Conservation (phyloP, 2,329 filamentous ascomycete genomes). For the Aspergillus udagawae region DNA sequence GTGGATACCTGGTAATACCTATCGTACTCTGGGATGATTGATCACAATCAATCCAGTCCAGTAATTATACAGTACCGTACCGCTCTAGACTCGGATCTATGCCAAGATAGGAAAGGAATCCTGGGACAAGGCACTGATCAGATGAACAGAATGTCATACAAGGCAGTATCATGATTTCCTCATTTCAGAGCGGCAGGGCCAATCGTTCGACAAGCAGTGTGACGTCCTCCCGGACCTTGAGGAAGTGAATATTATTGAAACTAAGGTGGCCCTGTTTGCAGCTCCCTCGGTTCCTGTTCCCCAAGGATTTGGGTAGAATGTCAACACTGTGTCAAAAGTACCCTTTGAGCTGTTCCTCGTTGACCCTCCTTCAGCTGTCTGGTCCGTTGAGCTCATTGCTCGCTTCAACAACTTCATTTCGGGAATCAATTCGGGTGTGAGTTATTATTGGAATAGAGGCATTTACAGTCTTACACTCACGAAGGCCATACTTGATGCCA, state of each 20-base stretch:
- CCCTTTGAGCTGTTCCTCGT: not conserved
- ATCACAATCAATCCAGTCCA: not conserved
- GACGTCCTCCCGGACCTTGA: conserved; percentile 6
- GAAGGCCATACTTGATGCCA: too few species aligned
- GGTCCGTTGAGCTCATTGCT: not conserved
- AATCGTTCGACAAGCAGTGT: conserved; percentile 14
- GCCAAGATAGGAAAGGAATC: not conserved
- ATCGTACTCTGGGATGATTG: too few species aligned
- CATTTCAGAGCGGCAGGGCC: conserved; percentile 9
- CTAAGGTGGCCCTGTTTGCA: not conserved
- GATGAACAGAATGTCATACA: conserved; percentile 17
- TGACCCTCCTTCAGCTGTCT: not conserved
- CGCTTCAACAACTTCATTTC: not conserved
- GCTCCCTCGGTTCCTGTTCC: not conserved
- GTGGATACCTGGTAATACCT: not conserved
- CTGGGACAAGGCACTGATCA: conserved; percentile 11
- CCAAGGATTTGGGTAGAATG: not conserved
- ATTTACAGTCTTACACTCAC: too few species aligned
- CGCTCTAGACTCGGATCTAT: not conserved
- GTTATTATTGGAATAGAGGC: not conserved
- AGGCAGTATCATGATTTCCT: conserved; percentile 8
- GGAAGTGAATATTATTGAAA: conserved; percentile 1
- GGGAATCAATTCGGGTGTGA: not conserved
- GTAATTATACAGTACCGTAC: not conserved
- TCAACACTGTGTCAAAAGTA: not conserved